A percentile compares a stretch with the other conserved stretches of the same genome.
These are phyloP conservation scores for Thelonectria olida DNA, from an alignment of 2,329 filamentous ascomycete species.

Conservation along the genomic window DNA sequence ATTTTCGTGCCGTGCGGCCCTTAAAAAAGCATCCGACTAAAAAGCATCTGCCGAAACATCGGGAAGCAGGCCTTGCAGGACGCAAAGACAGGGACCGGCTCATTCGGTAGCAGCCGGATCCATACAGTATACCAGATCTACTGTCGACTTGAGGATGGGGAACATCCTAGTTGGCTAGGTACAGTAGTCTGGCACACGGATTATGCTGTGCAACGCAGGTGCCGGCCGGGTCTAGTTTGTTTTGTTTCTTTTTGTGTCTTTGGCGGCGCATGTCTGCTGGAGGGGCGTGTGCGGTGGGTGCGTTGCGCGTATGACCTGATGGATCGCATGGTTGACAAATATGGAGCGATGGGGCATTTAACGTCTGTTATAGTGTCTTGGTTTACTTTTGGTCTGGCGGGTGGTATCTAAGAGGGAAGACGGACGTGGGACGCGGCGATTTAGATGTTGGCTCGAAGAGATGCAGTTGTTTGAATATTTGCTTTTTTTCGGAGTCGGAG, in stretches of 20 bases:
- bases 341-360: neutral
- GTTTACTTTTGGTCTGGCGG: neutral
- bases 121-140: slow-evolving; percentile 22
- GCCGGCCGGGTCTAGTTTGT: neutral
- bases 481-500: too few species aligned
- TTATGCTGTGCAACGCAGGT: neutral
- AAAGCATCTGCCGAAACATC: neutral
- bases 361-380: slow-evolving; percentile 11
- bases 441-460: too few species aligned
- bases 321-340: slow-evolving; percentile 3
- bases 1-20: too few species aligned
- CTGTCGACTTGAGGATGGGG: slow-evolving; percentile 7
- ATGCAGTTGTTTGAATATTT: too few species aligned
- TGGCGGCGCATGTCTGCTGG: too few species aligned
- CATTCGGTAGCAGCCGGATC: slow-evolving; percentile 18
- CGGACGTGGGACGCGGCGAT: too few species aligned
- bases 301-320: neutral
- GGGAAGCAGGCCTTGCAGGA: neutral
- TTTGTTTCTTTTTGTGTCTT: neutral
- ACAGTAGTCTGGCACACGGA: neutral
- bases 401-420: too few species aligned
- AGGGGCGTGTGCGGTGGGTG: slow-evolving; percentile 7
- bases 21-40: too few species aligned
- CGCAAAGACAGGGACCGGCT: slow-evolving; percentile 9
- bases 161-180: neutral